Base-by-base conservation (phyloP, 1,284 basidiomycete species). In the Hypsizygus ulmarius region DNA sequence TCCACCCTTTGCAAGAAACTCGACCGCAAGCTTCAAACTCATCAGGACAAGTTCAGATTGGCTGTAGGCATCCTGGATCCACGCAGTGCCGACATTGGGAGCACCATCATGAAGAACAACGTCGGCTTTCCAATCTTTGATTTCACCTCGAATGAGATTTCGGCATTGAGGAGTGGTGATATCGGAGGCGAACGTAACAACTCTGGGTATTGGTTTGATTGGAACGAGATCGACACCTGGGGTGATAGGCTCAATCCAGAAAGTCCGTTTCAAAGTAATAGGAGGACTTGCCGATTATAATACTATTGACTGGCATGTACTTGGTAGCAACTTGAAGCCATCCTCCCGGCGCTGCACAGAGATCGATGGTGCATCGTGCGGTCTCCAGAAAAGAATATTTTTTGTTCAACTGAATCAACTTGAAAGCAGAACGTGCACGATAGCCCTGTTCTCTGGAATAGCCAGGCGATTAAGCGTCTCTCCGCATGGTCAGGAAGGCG, bases 101-200 rank as follows among this genome's bases (percentile, higher is more conserved):
- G 97, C 97, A 77, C 97, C 97, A 70, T 99, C 97, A 69, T 99
- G 97, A 47, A 99, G 81, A n/a, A 99, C 95, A 47, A 99, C 83
- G 66, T 99, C 97, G n/a, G 97, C 97, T 70, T 95, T 97, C 96
- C 97, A 99, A 68, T 98, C 95, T 69, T 99, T 98, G 55, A 99
- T 74, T 68, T 97, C 93, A 33, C 75, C 75, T 41, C 92, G 84
- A 45, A 99, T 83, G 55, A 89, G 81, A 63, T 90, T 86, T 48
- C 97, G 84, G 70, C 97, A 99, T 52, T 89, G 82, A 8, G 86
- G 74, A 3, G 94, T 97, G 16, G 97, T 99, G 63, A 99, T 99
- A 64, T 99, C 97, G 51, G 94, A 79, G 32, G 92, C 83, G 63
- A 98, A 97, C 0, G 97, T 97, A 40, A 90, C 84, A 43, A 94